Conservation (phyloP, 257 asterid species). For the Penstemon davidsonii region DNA sequence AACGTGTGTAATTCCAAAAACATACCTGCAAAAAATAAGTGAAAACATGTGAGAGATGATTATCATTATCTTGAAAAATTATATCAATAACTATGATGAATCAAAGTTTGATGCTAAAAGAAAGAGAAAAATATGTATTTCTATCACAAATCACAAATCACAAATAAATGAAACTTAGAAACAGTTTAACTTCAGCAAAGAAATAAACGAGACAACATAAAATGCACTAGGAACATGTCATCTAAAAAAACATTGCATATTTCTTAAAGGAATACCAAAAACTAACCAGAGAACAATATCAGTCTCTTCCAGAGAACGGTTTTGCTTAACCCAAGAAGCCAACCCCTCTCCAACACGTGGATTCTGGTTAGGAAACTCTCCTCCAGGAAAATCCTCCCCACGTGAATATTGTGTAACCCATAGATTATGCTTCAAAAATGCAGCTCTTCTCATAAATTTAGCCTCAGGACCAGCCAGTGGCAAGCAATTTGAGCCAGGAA, state of each 20-base stretch:
- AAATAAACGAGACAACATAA: neutral
- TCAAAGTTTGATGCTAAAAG: conserved; percentile 2
- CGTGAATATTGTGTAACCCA: conserved; percentile 92
- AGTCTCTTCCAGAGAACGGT: conserved; percentile 79
- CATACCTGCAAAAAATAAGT: conserved; percentile 57
- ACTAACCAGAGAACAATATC: conserved; percentile 89
- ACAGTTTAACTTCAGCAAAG: neutral
- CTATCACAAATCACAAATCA: neutral
- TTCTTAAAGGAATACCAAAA: conserved; percentile 8
- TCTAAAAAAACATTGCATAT: neutral
- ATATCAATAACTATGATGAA: neutral
- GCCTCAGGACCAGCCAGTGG: conserved; percentile 95
- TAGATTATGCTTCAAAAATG: conserved; percentile 86
- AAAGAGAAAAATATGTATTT: neutral
- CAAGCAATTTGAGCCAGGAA: conserved; percentile 85
- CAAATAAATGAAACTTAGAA: neutral
- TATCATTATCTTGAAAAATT: conserved; percentile 1
- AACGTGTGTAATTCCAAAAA: conserved; percentile 91
- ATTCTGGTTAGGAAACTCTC: conserved; percentile 95
- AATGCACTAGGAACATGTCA: neutral
- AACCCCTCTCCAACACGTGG: conserved; percentile 94
- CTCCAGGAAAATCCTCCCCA: conserved; percentile 94
- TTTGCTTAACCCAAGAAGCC: conserved; percentile 89
- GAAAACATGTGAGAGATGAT: conserved; percentile 11
- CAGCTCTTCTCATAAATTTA: conserved; percentile 88